A percentile compares a stretch with the other conserved stretches of the same genome.
Evolutionary conservation across 1,284 basidiomycete species (phyloP).

Genomic region (Trichosporon faecale): DNA sequence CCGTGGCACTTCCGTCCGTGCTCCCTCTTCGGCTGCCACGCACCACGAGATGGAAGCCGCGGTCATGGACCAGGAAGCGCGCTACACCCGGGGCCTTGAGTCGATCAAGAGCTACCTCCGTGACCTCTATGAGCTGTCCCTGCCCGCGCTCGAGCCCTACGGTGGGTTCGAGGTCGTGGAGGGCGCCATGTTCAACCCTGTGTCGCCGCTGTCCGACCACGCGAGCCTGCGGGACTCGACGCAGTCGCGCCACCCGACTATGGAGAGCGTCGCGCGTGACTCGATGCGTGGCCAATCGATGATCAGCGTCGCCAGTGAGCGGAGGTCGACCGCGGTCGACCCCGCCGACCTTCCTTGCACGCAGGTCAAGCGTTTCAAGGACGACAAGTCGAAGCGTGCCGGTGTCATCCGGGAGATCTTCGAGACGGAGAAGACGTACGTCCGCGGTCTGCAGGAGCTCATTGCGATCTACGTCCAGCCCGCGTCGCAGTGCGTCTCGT

Average conservation of each 20-base stretch:
- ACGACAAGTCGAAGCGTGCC: constrained; percentile 74
- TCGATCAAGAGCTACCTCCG: constrained; percentile 91
- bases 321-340: constrained; percentile 19
- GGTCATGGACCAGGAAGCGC: constrained; percentile 27
- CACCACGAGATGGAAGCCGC: constrained; percentile 23
- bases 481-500: constrained; percentile 63
- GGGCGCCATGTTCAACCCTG: background rate
- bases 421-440: constrained; percentile 93
- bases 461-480: constrained; percentile 93
- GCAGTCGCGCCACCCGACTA: constrained; percentile 4
- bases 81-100: constrained; percentile 61
- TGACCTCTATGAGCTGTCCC: constrained; percentile 82
- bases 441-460: constrained; percentile 85
- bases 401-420: constrained; percentile 81
- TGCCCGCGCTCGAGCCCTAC: constrained; percentile 43
- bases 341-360: background rate
- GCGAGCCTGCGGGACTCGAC: constrained; percentile 15
- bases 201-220: constrained; percentile 1
- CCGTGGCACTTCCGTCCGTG: constrained; percentile 24
- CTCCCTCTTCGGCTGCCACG: constrained; percentile 16
- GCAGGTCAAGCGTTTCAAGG: constrained; percentile 80
- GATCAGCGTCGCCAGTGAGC: constrained; percentile 27
- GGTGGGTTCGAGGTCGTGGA: constrained; percentile 46
- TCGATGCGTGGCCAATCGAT: constrained; percentile 27
- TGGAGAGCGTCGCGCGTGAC: background rate